A percentile compares a stretch with the other conserved stretches of the same genome.
phyloP scores from a whole-genome alignment of 805 yeast genomes.

The Candida ipomoeae region DNA sequence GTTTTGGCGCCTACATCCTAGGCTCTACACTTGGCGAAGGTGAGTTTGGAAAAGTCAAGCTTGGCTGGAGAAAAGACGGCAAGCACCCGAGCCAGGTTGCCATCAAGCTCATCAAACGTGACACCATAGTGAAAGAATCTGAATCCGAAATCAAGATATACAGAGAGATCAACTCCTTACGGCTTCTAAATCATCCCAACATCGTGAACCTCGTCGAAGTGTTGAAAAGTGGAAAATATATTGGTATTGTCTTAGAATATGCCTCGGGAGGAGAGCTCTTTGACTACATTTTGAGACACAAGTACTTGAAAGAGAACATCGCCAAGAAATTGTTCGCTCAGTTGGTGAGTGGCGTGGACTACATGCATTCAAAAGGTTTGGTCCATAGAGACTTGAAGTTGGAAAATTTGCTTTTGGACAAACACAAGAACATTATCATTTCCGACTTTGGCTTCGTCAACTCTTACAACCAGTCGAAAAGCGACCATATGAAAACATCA shows the following conservation, averaged over 20 bases:
- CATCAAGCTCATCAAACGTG: conserved; percentile 85
- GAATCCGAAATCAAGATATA: conserved; percentile 86
- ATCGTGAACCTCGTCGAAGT: conserved; percentile 90
- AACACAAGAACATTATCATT: conserved; percentile 79
- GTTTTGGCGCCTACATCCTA: conserved; percentile 85
- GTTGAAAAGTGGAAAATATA: conserved; percentile 87
- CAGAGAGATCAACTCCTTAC: conserved; percentile 88
- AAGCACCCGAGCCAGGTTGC: conserved; percentile 82
- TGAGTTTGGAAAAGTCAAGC: conserved; percentile 94
- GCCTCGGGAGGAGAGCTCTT: conserved; percentile 97
- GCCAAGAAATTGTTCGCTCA: conserved; percentile 92
- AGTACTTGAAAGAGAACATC: conserved; percentile 77
- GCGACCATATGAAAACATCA: conserved; percentile 85
- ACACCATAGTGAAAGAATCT: conserved; percentile 79
- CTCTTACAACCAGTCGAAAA: conserved; percentile 54
- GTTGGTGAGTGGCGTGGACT: conserved; percentile 87
- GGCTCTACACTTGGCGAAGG: conserved; percentile 98
- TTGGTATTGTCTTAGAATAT: conserved; percentile 93
- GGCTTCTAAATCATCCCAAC: conserved; percentile 86
- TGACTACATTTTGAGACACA: conserved; percentile 83
- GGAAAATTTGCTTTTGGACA: conserved; percentile 73
- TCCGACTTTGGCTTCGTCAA: conserved; percentile 96
- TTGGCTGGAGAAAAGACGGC: conserved; percentile 92
- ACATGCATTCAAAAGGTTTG: conserved; percentile 76
- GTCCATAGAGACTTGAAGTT: conserved; percentile 76